A percentile compares a stretch with the other conserved stretches of the same genome.
Evolutionary conservation across 371 early-diverging fungal species (phyloP).

Genomic region (Zychaea mexicana): DNA sequence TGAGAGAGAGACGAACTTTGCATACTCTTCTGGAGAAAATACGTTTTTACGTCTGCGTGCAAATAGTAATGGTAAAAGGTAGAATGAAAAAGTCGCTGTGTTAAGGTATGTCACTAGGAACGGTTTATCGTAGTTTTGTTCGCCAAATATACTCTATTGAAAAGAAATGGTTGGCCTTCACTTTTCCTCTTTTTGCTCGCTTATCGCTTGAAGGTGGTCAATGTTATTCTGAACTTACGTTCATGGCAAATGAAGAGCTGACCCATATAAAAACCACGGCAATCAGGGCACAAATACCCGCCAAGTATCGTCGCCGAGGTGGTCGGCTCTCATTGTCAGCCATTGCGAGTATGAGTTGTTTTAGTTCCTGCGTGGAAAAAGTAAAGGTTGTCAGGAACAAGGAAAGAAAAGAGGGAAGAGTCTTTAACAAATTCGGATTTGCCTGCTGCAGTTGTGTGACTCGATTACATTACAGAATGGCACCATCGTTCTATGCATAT

Average conservation of each 20-base stretch:
- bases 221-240: constrained; percentile 41
- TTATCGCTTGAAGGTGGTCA: background rate
- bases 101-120: constrained; percentile 82
- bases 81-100: constrained; percentile 78
- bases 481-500: too few relatives aligned
- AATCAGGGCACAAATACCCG: constrained; percentile 67
- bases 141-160: constrained; percentile 68
- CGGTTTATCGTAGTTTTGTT: constrained; percentile 72
- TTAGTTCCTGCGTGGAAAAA: background rate
- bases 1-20: constrained; percentile 18
- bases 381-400: background rate
- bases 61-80: constrained; percentile 49
- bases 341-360: background rate
- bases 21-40: constrained; percentile 19
- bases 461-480: too few relatives aligned
- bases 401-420: background rate
- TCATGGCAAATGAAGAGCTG: constrained; percentile 80
- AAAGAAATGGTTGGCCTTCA: too few relatives aligned
- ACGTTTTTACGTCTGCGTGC: constrained; percentile 4
- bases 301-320: constrained; percentile 38
- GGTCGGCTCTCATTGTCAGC: constrained; percentile 11
- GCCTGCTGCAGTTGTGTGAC: too few relatives aligned
- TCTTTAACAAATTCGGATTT: too few relatives aligned
- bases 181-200: background rate
- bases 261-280: constrained; percentile 85